These are phyloP conservation scores for Fusarium austroafricanum DNA, from an alignment of 2,329 filamentous ascomycete species.

Conservation along the genomic window DNA sequence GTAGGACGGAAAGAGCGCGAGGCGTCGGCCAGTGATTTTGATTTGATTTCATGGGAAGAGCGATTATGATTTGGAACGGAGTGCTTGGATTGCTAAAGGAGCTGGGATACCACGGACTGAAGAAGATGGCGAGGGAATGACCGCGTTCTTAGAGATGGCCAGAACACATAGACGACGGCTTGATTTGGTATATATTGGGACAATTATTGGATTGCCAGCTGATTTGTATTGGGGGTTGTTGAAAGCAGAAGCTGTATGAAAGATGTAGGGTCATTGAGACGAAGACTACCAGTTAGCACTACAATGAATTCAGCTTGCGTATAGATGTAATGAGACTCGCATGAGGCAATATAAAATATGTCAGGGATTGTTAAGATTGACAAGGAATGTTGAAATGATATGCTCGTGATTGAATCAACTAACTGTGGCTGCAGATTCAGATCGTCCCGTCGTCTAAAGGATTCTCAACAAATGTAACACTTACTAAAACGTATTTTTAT, in stretches of 20 bases:
- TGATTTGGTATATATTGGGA: conserved; percentile 29
- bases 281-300: conserved; percentile 11
- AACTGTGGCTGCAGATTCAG: background rate
- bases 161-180: conserved; percentile 34
- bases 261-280: conserved; percentile 16
- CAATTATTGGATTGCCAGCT: conserved; percentile 12
- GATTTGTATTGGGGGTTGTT: background rate
- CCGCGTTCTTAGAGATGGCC: conserved; percentile 34
- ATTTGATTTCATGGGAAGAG: conserved; percentile 38
- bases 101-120: conserved; percentile 19
- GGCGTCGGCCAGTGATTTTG: conserved; percentile 42
- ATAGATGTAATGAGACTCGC: conserved; percentile 30
- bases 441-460: background rate
- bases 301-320: conserved; percentile 2
- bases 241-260: conserved; percentile 4
- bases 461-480: conserved; percentile 8
- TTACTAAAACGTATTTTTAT: conserved; percentile 6
- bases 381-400: background rate
- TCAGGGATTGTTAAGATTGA: background rate
- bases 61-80: conserved; percentile 41
- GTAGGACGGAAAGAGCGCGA: conserved; percentile 43
- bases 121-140: conserved; percentile 22
- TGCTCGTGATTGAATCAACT: background rate
- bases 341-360: background rate
- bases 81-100: conserved; percentile 20